A percentile compares a stretch with the other conserved stretches of the same genome.
phyloP scores from a whole-genome alignment of 208 protist species.

The Wallacemonas rigidus region DNA sequence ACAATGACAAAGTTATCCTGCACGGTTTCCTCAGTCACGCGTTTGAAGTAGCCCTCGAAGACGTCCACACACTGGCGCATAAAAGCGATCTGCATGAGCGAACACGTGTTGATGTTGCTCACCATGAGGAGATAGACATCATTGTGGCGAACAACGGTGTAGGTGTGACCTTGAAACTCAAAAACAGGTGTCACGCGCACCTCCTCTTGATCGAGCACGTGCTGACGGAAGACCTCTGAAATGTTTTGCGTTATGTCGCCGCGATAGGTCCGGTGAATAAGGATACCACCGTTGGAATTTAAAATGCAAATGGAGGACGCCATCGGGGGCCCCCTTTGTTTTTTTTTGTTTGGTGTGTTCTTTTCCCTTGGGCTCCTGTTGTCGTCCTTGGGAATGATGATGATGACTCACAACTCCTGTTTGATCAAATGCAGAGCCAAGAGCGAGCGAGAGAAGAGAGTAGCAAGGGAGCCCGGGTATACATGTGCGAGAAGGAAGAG shows the following conservation, averaged over 20 bases:
- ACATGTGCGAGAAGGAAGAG: too few relatives aligned
- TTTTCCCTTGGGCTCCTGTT: background rate
- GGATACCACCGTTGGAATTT: slow-evolving; percentile 92
- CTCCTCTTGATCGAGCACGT: slow-evolving; percentile 95
- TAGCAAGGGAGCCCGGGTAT: background rate
- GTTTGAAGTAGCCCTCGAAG: slow-evolving; percentile 95
- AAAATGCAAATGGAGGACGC: slow-evolving; percentile 94
- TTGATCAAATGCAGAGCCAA: background rate
- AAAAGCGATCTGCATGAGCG: slow-evolving; percentile 94
- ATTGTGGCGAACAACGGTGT: slow-evolving; percentile 95
- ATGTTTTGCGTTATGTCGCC: slow-evolving; percentile 93
- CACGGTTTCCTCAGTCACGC: slow-evolving; percentile 95
- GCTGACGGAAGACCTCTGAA: slow-evolving; percentile 79
- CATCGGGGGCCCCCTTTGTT: slow-evolving; percentile 38
- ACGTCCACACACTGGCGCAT: slow-evolving; percentile 92
- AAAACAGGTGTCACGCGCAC: slow-evolving; percentile 91
- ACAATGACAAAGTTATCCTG: slow-evolving; percentile 98
- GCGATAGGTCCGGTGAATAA: slow-evolving; percentile 96
- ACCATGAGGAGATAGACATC: slow-evolving; percentile 96
- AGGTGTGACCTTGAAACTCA: slow-evolving; percentile 92
- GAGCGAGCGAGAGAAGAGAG: background rate
- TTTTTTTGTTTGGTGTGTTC: slow-evolving; percentile 4
- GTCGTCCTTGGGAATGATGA: too few relatives aligned
- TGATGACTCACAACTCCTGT: too few relatives aligned
- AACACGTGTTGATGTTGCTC: slow-evolving; percentile 95